A percentile compares a stretch with the other conserved stretches of the same genome.
phyloP scores from a whole-genome alignment of 345 rosid species.

The Ceriops zippeliana region DNA sequence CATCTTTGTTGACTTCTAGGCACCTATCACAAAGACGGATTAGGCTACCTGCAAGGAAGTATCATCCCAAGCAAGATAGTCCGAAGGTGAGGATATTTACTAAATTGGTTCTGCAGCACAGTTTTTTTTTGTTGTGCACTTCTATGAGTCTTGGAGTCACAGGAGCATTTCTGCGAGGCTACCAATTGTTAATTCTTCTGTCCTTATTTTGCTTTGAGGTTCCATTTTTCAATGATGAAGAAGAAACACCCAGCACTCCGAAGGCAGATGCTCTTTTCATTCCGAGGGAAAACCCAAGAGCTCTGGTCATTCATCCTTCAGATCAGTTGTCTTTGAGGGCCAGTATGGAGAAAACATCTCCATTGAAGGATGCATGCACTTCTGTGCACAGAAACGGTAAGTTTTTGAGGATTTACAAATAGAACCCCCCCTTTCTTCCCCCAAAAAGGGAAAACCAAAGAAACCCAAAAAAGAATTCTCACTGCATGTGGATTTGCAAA shows the following conservation, averaged over 20 bases:
- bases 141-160: not conserved
- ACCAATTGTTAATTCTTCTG: not conserved
- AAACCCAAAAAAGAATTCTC: too few relatives aligned
- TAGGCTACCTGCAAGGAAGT: conserved; percentile 71
- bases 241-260: conserved; percentile 73
- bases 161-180: not conserved
- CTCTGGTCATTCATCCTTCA: conserved; percentile 63
- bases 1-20: conserved; percentile 74
- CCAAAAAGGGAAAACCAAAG: too few relatives aligned
- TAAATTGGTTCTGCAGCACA: not conserved
- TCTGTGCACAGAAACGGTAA: conserved; percentile 53
- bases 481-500: too few relatives aligned
- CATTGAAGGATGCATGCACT: conserved; percentile 36
- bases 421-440: not conserved
- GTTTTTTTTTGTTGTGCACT: too few relatives aligned
- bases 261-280: conserved; percentile 82
- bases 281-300: conserved; percentile 94
- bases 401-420: not conserved
- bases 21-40: conserved; percentile 73
- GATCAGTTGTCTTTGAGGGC: conserved; percentile 52
- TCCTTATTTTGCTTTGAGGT: conserved; percentile 45
- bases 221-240: conserved; percentile 81
- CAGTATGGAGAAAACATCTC: conserved; percentile 46
- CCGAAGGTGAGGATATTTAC: conserved; percentile 50
- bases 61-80: conserved; percentile 61